Evolutionary conservation across 1,139 yeast genomes (phyloP).

Genomic region (Debaryomycetaceae sp.): DNA sequence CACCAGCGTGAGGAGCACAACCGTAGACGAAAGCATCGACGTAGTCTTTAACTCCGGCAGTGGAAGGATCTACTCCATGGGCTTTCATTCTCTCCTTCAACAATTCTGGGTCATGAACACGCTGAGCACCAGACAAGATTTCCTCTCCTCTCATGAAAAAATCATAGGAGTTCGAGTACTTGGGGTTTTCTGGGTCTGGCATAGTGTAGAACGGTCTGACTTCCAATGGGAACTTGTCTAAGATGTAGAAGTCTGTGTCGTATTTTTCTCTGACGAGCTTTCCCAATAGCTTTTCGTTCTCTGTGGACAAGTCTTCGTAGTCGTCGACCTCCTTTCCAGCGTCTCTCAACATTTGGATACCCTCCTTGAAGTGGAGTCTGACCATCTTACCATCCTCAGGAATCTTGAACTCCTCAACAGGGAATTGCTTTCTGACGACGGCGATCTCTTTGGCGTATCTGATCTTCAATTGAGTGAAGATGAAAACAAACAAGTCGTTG

Average conservation of each 20-base stretch:
- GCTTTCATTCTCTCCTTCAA: slow-evolving; percentile 76
- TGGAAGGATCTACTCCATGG: slow-evolving; percentile 77
- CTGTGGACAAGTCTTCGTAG: slow-evolving; percentile 87
- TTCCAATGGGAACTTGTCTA: slow-evolving; percentile 96
- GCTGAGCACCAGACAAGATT: slow-evolving; percentile 97
- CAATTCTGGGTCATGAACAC: slow-evolving; percentile 90
- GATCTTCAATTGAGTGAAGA: slow-evolving; percentile 75
- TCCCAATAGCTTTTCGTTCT: slow-evolving; percentile 91
- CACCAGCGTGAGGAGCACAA: slow-evolving; percentile 99
- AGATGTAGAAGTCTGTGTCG: slow-evolving; percentile 94
- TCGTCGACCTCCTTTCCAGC: slow-evolving; percentile 83
- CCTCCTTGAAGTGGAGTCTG: slow-evolving; percentile 84
- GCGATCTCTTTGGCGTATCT: slow-evolving; percentile 85
- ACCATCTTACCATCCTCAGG: slow-evolving; percentile 92
- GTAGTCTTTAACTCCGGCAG: slow-evolving; percentile 85
- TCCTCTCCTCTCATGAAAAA: slow-evolving; percentile 99
- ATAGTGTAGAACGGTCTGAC: slow-evolving; percentile 98
- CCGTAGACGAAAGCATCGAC: slow-evolving; percentile 91
- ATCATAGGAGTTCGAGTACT: slow-evolving; percentile 93
- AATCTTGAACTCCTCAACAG: slow-evolving; percentile 94
- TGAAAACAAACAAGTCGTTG: slow-evolving; percentile 82
- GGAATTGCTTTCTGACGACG: slow-evolving; percentile 88
- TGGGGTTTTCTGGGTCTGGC: slow-evolving; percentile 93
- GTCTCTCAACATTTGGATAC: slow-evolving; percentile 76
- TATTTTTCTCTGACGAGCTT: slow-evolving; percentile 87